phyloP scores from a whole-genome alignment of 768 basidiomycete species.

The Inosperma sp. region DNA sequence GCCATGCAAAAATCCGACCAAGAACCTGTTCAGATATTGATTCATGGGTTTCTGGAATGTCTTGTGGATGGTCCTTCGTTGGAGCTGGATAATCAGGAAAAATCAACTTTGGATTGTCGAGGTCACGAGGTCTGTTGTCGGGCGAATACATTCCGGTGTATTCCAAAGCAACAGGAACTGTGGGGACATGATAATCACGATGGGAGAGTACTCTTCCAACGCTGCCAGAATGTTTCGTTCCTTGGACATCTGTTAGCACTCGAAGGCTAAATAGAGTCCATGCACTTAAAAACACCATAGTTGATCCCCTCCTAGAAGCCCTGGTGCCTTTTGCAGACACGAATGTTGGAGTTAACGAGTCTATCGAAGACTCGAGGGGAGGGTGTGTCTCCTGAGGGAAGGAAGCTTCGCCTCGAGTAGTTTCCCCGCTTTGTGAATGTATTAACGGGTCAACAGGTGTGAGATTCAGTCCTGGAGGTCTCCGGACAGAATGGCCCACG shows the following conservation, averaged over 20 bases:
- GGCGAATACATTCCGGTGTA: background rate
- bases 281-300: conserved; percentile 76
- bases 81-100: background rate
- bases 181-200: conserved; percentile 9
- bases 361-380: conserved; percentile 1
- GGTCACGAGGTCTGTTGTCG: background rate
- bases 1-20: conserved; percentile 92
- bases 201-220: conserved; percentile 47
- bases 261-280: conserved; percentile 74
- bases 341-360: conserved; percentile 12
- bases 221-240: conserved; percentile 24
- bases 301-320: conserved; percentile 64
- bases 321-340: conserved; percentile 45
- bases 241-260: conserved; percentile 35
- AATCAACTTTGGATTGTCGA: background rate
- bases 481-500: conserved; percentile 36
- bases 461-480: conserved; percentile 31
- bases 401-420: background rate
- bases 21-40: conserved; percentile 56
- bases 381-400: background rate
- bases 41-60: conserved; percentile 13
- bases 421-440: conserved; percentile 1
- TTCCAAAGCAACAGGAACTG: conserved; percentile 11
- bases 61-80: background rate
- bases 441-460: conserved; percentile 28